Evolutionary conservation across 139 green algal species (phyloP).

Genomic region (Haematococcus lacustris): DNA sequence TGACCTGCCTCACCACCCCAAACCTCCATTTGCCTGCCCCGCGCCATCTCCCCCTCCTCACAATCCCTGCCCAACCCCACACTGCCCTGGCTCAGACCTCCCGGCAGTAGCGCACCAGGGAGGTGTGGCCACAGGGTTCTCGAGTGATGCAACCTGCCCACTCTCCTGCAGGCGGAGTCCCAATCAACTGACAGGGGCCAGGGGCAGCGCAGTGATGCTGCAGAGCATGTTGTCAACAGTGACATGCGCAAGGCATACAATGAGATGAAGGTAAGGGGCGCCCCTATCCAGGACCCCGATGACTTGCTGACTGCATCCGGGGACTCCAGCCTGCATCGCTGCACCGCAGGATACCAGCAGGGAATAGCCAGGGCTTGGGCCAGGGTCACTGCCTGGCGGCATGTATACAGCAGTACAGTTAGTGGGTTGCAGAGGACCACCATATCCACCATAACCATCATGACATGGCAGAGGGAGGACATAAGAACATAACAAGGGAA

Average conservation of each 20-base stretch:
- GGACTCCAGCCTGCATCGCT: background rate
- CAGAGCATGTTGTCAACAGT: too few species aligned
- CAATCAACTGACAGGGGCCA: too few species aligned
- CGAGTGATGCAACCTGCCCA: too few species aligned
- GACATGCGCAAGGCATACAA: slow-evolving; percentile 24
- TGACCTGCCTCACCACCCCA: too few species aligned
- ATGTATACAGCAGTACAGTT: background rate
- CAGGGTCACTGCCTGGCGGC: background rate
- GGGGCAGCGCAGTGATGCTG: too few species aligned
- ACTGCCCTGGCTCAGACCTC: too few species aligned
- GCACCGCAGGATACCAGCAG: background rate
- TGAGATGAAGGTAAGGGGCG: slow-evolving; percentile 32
- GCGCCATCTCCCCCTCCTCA: too few species aligned
- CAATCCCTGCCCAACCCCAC: too few species aligned
- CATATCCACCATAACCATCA: background rate
- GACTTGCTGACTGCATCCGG: background rate
- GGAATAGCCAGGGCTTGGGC: background rate
- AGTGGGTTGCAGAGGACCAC: background rate
- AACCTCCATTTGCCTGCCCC: too few species aligned
- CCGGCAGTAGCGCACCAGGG: too few species aligned
- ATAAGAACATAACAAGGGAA: background rate
- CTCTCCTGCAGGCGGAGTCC: too few species aligned
- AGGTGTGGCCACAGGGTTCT: too few species aligned
- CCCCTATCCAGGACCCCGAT: background rate
- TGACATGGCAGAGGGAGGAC: background rate